Percentiles rank a stretch among this genome's conserved stretches.
phyloP scores from a whole-genome alignment of 768 basidiomycete genomes.

The Xerocomellus intermedius region DNA sequence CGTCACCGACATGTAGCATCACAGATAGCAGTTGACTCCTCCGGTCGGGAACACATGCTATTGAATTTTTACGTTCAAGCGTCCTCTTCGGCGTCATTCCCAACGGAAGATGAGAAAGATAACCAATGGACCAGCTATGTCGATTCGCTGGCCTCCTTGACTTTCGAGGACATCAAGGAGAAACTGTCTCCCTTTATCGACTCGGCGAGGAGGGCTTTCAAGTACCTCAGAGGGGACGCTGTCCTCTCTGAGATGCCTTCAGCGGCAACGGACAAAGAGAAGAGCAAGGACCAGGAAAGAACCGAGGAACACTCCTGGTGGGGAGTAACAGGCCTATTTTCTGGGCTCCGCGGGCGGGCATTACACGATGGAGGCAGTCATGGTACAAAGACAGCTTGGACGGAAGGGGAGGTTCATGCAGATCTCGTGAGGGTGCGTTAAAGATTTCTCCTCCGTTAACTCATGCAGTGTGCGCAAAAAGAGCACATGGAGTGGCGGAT shows the following conservation, averaged over 20 bases:
- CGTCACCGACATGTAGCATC: conserved; percentile 81
- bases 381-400: conserved; percentile 48
- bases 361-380: conserved; percentile 29
- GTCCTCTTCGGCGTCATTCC: conserved; percentile 34
- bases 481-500: not conserved
- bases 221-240: conserved; percentile 69
- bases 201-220: conserved; percentile 58
- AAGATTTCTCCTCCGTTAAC: conserved; percentile 2
- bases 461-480: not conserved
- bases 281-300: conserved; percentile 29
- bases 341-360: conserved; percentile 51
- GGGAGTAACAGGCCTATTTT: conserved; percentile 67
- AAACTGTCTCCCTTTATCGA: conserved; percentile 42
- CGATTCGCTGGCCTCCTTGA: conserved; percentile 50
- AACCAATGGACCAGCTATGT: conserved; percentile 34
- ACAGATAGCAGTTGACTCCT: conserved; percentile 67
- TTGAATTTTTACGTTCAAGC: conserved; percentile 81
- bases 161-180: conserved; percentile 55
- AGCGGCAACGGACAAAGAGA: conserved; percentile 27
- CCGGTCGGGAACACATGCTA: conserved; percentile 80
- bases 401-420: conserved; percentile 80
- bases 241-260: conserved; percentile 37
- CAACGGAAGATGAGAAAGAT: conserved; percentile 25
- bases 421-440: conserved; percentile 67
- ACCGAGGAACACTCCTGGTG: conserved; percentile 41